Evolutionary conservation across 768 basidiomycete genomes (phyloP).

Genomic region (Tylopilus sp.): DNA sequence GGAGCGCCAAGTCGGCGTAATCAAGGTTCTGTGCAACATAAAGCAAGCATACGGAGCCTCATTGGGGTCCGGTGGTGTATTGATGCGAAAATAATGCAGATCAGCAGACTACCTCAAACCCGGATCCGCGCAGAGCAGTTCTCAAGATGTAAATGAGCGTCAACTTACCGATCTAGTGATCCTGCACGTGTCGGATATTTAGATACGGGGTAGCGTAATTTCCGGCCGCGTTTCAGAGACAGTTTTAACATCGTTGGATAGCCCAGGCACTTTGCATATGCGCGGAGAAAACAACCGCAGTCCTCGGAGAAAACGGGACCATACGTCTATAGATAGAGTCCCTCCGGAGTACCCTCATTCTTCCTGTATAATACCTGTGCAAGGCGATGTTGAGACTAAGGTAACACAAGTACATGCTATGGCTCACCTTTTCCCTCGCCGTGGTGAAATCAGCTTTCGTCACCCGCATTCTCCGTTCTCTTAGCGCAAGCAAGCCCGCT

Average conservation of each 20-base stretch:
- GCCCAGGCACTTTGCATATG: not conserved
- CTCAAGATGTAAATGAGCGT: not conserved
- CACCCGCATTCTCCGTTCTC: slow-evolving; percentile 94
- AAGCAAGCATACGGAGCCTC: not conserved
- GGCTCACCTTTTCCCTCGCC: slow-evolving; percentile 88
- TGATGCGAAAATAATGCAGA: not conserved
- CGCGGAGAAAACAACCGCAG: not conserved
- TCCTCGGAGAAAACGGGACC: slow-evolving; percentile 5
- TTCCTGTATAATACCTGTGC: slow-evolving; percentile 84
- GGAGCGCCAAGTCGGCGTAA: not conserved
- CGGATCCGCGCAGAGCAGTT: not conserved
- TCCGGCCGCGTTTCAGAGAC: not conserved
- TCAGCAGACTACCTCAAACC: not conserved
- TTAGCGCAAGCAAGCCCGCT: slow-evolving; percentile 90
- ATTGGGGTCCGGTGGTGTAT: not conserved
- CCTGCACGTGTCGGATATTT: not conserved
- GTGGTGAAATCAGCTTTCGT: slow-evolving; percentile 86
- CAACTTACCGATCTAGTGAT: not conserved
- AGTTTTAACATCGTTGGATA: not conserved
- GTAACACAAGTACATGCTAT: not conserved
- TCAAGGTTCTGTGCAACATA: not conserved
- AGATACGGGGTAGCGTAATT: not conserved
- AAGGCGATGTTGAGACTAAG: slow-evolving; percentile 10
- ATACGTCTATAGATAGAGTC: slow-evolving; percentile 65
- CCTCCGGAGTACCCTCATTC: slow-evolving; percentile 95